These are phyloP conservation scores for Aspergillus caelatus DNA, from an alignment of 2,329 filamentous ascomycete species.

Conservation along the genomic window DNA sequence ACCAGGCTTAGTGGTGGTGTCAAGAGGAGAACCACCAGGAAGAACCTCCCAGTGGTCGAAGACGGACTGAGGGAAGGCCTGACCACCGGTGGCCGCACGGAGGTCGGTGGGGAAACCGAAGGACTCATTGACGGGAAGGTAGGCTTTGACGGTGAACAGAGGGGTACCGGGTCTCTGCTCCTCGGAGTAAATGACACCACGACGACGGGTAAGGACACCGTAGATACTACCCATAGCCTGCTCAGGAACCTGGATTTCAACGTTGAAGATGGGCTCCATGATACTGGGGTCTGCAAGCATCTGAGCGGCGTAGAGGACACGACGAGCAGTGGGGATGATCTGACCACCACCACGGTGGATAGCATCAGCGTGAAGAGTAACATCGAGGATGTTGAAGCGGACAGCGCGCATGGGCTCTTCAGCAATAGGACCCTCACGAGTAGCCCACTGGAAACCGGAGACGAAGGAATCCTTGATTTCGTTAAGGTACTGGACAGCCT, in stretches of 20 bases:
- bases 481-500: conserved; percentile 99
- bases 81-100: conserved; percentile 87
- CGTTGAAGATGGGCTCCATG: conserved; percentile 96
- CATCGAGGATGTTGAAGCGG: conserved; percentile 99
- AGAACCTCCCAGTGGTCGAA: conserved; percentile 99
- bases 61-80: conserved; percentile 98
- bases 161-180: conserved; percentile 98
- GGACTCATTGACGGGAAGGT: conserved; percentile 94
- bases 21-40: conserved; percentile 89
- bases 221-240: conserved; percentile 99
- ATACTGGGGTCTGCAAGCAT: conserved; percentile 90
- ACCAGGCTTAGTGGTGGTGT: conserved; percentile 79
- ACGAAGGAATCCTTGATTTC: conserved; percentile 99
- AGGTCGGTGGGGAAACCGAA: conserved; percentile 99
- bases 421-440: conserved; percentile 92
- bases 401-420: conserved; percentile 97
- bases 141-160: conserved; percentile 98
- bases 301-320: conserved; percentile 91
- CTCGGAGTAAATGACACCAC: conserved; percentile 99
- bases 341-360: conserved; percentile 99
- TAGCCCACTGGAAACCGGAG: conserved; percentile 99
- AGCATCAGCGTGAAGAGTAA: conserved; percentile 98
- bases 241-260: conserved; percentile 99
- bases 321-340: conserved; percentile 95
- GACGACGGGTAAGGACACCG: conserved; percentile 93